Percentiles rank a stretch among this genome's conserved stretches.
Conservation (phyloP, 148 eudicot genomes). For the Fallopia convolvulus region DNA sequence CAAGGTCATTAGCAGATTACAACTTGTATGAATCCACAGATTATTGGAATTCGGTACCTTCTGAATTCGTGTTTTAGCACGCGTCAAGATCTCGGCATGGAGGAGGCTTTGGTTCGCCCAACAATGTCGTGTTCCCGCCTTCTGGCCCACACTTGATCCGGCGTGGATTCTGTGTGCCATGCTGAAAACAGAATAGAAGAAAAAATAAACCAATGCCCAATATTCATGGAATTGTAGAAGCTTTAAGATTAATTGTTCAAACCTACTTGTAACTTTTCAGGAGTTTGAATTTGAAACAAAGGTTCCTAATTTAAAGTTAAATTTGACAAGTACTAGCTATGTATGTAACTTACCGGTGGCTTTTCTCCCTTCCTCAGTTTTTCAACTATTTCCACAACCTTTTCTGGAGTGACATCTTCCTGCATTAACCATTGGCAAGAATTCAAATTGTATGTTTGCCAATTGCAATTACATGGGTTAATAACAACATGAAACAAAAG, state of each 20-base stretch:
- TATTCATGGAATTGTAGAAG: neutral
- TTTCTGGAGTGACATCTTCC: slow-evolving; percentile 84
- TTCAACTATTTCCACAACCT: slow-evolving; percentile 86
- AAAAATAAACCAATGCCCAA: slow-evolving; percentile 6
- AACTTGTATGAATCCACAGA: slow-evolving; percentile 14
- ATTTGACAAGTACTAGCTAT: neutral
- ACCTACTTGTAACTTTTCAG: neutral
- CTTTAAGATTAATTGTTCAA: neutral
- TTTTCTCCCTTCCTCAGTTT: slow-evolving; percentile 73
- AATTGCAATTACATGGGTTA: neutral
- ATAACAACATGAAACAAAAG: neutral
- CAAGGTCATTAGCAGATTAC: slow-evolving; percentile 10
- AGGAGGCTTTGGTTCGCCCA: slow-evolving; percentile 84
- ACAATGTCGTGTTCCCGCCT: slow-evolving; percentile 79
- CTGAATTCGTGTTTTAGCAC: slow-evolving; percentile 34
- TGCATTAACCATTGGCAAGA: slow-evolving; percentile 19
- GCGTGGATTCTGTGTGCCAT: slow-evolving; percentile 71
- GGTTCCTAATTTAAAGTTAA: neutral
- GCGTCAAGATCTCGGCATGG: slow-evolving; percentile 90
- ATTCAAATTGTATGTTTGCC: neutral
- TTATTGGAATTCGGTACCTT: slow-evolving; percentile 26
- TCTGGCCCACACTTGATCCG: slow-evolving; percentile 64
- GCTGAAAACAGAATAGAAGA: slow-evolving; percentile 30
- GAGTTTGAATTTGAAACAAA: neutral
- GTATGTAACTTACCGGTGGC: slow-evolving; percentile 59